Evolutionary conservation across 345 rosid genomes (phyloP), one percentile per base, ranked within the genome.

Genomic region (Rhodamnia argentea): DNA sequence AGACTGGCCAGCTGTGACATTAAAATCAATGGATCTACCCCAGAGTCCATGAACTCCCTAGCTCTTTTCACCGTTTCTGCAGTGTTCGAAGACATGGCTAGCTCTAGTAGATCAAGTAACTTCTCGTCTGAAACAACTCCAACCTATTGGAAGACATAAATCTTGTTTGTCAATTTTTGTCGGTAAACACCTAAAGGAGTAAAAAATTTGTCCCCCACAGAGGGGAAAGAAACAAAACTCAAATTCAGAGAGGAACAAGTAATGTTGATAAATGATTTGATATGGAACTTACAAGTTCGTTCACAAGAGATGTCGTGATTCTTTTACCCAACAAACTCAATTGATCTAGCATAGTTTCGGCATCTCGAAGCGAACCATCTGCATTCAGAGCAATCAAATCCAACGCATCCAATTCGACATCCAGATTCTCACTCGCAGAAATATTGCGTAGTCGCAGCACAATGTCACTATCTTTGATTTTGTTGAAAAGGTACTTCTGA

Each of bases 1-100:
- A 97, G 98, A 89, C 96, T 94, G 55, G 99, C 99, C 86, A 97
- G 89, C 89, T 97, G 99, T 92, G 99, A 97, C 99, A 97, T 96
- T 92, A 97, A 90, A 85, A 94, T 92, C 91, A 96, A 90, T 75
- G 99, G 99, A 89, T 96, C 99, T 88, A 96, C 94, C 78, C 99
- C 99, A 13, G 96, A 95, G 86, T 97, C 96, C 96, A 95, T 90
- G 89, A 96, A 93, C 88, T 96, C 98, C 92, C 99, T 90, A 74
- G 98, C 96, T 88, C 96, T 93, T 93, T 94, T 97, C 83, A 97
- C 99, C 0, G 98, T 97, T 91, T 95, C 98, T 56, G 96, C 94
- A 2, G 99, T 97, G 90, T 97, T 94, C 53, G 99, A 97, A 82
- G 98, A 95, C 98, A 97, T 89, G 81, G 99, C 98, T 89, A 97